Evolutionary conservation across 352 stramenopile species (phyloP), one percentile per base, ranked within the genome.

Genomic region (Globisporangium rhizosaccharum): DNA sequence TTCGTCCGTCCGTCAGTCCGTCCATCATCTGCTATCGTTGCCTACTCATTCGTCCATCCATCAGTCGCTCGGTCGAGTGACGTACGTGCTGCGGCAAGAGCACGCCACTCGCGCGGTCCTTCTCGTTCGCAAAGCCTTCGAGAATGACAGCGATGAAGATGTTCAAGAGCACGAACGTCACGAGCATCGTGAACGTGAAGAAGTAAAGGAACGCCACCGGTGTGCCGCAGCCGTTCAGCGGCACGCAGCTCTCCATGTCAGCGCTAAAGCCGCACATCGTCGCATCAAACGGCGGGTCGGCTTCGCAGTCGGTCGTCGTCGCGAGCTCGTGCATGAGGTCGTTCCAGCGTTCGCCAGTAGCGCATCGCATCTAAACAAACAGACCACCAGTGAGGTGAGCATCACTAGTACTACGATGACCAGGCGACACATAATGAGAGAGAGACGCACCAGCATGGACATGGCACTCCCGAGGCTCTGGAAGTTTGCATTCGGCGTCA

Each of bases 301-400:
- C 5, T 2, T 62, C 61, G 49, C 68, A 80, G 39, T 73, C 53
- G 15, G 58, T 54, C 17, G 57, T 75, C 20, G 50, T 56, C 20
- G 79, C 58, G 6, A 94, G 58, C 41, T 88, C 83, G 58, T 92
- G 78, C 80, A 96, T 94, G 49, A 94, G 76, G 15, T 83, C 67
- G 59, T 96, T 91, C 87, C 87, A 97, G 30, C 72, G 77, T 66
- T 97, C 89, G 15, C 90, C 90, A 10, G 89, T 97, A 2, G 84
- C 76, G 61, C 93, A 95, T 41, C 84, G 71, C 23, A 97, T 81
- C 72, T 80, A 33, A 7, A 47, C 23, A 37, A 37, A 26, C 48
- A 41, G 39, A 45, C 14, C 12, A 2, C 17, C 11, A 9, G 33
- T 7, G 33, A 37, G 6, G 33, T 37, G 33, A 37, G 33, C 33